Evolutionary conservation across 768 basidiomycete species (phyloP), one percentile per base, ranked within the genome.

Genomic region (Panaeolus cyanescens): DNA sequence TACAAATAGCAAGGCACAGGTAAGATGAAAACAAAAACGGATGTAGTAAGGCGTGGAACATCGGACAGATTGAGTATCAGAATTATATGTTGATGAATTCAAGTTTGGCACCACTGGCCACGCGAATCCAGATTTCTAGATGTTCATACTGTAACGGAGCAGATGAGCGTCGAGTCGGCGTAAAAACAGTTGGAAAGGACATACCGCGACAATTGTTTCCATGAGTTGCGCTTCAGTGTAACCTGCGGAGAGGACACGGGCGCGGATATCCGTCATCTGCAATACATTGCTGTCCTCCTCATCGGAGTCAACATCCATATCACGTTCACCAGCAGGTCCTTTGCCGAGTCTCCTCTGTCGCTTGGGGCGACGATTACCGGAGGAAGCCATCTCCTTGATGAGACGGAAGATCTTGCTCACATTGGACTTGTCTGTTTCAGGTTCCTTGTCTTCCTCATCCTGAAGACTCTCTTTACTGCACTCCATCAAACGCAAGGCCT

Each of bases 401-500:
- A 98, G 81, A 32, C 95, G 83, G 77, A 90, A 96, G 72, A 99
- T 93, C 75, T 92, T 88, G 72, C 90, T 92, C 61, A 87, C 81
- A 55, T 84, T 81, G 20, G 95, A 93, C 65, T 86, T 85, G 71
- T 99, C 96, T 4, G 80, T 80, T 32, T 90, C 90, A 30, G 78
- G 76, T 32, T 87, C 89, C 42, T 82, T 81, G 40, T 90, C 89
- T 19, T 86, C 85, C 10, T 93, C 93, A 45, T 96, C 93, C 58
- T 87, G 81, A 66, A 99, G 77, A 69, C 90, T 93, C 70, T 93
- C 91, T 74, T 99, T 99, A 77, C 92, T 94, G 67, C 92, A 94
- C 61, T 95, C 94, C 96, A 99, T 99, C 62, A 99, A 79, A 36
- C 97, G 88, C 63, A 99, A 80, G 2, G 97, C 97, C 75, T 99